Evolutionary conservation across 2,329 filamentous ascomycete species (phyloP).

Genomic region (Fusarium anthophilum): DNA sequence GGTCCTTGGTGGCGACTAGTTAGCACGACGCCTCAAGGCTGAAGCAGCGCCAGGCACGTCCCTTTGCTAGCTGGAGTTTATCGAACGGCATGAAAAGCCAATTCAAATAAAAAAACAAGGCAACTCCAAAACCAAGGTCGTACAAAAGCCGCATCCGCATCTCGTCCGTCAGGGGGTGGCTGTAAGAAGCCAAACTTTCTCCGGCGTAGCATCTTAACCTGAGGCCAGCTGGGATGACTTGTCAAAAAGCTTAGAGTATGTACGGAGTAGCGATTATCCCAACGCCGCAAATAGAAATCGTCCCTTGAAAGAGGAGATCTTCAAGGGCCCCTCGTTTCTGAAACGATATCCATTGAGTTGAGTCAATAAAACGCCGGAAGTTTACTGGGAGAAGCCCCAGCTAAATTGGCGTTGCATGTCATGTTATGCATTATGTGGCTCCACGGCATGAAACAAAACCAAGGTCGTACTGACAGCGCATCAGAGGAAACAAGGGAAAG

Average conservation of each 20-base stretch:
- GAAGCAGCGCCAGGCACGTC: conserved; percentile 33
- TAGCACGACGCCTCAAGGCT: conserved; percentile 11
- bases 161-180: conserved; percentile 30
- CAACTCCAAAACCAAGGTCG: conserved; percentile 8
- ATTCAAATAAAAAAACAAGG: conserved; percentile 12
- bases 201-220: background rate
- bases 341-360: conserved; percentile 20
- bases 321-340: conserved; percentile 11
- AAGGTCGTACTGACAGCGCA: conserved; percentile 42
- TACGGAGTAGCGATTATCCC: background rate
- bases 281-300: background rate
- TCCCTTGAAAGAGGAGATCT: background rate
- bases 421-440: conserved; percentile 39
- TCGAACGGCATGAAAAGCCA: conserved; percentile 14
- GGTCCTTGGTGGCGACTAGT: conserved; percentile 7
- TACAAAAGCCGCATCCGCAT: conserved; percentile 16
- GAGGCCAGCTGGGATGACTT: conserved; percentile 24
- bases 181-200: conserved; percentile 2
- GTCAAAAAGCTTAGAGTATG: background rate
- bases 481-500: conserved; percentile 14
- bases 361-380: background rate
- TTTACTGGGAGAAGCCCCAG: conserved; percentile 6
- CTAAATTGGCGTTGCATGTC: conserved; percentile 34
- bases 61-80: conserved; percentile 20
- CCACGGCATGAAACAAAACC: conserved; percentile 36